These are phyloP conservation scores for Trametes coccinea DNA, from an alignment of 768 basidiomycete genomes.

Conservation along the genomic window DNA sequence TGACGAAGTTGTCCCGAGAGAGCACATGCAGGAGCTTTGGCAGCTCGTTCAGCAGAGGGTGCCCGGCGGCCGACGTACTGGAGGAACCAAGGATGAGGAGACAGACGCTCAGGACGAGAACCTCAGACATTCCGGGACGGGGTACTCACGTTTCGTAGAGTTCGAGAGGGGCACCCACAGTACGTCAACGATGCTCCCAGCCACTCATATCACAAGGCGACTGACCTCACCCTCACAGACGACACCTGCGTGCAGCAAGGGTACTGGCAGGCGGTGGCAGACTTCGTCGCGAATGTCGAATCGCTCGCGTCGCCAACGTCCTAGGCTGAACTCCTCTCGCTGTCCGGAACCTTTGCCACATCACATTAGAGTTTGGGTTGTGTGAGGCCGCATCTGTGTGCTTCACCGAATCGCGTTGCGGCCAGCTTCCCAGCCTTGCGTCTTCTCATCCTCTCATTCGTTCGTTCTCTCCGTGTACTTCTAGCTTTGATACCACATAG, in stretches of 20 bases:
- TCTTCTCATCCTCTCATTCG: neutral
- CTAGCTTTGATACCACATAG: conserved; percentile 7
- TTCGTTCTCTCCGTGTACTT: neutral
- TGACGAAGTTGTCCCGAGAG: conserved; percentile 74
- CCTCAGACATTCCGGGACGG: conserved; percentile 3
- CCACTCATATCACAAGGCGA: neutral
- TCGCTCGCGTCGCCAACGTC: neutral
- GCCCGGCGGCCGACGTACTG: conserved; percentile 6
- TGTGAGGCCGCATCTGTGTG: neutral
- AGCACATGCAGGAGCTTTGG: conserved; percentile 78
- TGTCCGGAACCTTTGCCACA: neutral
- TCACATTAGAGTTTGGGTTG: neutral
- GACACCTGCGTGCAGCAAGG: conserved; percentile 35
- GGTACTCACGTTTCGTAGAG: conserved; percentile 26
- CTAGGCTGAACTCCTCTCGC: neutral
- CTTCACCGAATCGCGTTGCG: neutral
- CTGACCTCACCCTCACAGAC: conserved; percentile 21
- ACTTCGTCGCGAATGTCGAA: conserved; percentile 25
- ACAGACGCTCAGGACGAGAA: conserved; percentile 21
- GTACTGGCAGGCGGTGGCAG: conserved; percentile 31
- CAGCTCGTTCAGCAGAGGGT: conserved; percentile 45
- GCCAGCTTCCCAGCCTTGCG: neutral
- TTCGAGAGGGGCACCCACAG: conserved; percentile 33
- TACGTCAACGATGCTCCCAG: conserved; percentile 19
- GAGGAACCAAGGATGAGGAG: conserved; percentile 9